Conservation (phyloP, 805 yeast genomes). For the Candida ortonii region DNA sequence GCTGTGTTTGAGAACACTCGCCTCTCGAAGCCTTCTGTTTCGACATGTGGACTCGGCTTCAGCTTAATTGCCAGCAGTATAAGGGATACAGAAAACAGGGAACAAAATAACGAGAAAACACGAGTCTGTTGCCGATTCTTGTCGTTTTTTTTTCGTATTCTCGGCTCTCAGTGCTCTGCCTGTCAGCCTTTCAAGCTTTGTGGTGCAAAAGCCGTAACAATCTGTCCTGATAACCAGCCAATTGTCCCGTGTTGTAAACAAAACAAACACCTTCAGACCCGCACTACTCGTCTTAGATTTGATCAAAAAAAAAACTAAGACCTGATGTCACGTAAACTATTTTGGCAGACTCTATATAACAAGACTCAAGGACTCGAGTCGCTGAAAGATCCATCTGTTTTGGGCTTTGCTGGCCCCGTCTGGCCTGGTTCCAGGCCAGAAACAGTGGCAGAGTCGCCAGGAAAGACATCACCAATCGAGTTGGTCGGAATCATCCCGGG, state of each 20-base stretch:
- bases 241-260: too few relatives aligned
- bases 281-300: too few relatives aligned
- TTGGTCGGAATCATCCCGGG: conserved; percentile 25
- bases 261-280: too few relatives aligned
- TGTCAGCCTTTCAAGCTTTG: too few relatives aligned
- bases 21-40: conserved; percentile 10
- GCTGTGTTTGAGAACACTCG: conserved; percentile 10
- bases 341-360: conserved; percentile 1
- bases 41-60: conserved; percentile 8
- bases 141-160: too few relatives aligned
- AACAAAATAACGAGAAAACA: too few relatives aligned
- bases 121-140: too few relatives aligned
- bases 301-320: background rate
- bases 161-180: too few relatives aligned
- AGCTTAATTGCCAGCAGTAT: background rate
- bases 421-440: too few relatives aligned
- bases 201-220: too few relatives aligned
- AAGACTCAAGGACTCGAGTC: background rate
- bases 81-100: too few relatives aligned
- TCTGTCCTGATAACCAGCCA: too few relatives aligned
- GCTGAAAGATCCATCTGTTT: conserved; percentile 3
- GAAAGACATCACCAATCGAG: conserved; percentile 24
- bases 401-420: conserved; percentile 6
- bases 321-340: conserved; percentile 1
- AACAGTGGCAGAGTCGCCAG: conserved; percentile 4